Base-by-base conservation (phyloP, 192 early-diverging fungal genomes). In the Coemansia furcata region DNA sequence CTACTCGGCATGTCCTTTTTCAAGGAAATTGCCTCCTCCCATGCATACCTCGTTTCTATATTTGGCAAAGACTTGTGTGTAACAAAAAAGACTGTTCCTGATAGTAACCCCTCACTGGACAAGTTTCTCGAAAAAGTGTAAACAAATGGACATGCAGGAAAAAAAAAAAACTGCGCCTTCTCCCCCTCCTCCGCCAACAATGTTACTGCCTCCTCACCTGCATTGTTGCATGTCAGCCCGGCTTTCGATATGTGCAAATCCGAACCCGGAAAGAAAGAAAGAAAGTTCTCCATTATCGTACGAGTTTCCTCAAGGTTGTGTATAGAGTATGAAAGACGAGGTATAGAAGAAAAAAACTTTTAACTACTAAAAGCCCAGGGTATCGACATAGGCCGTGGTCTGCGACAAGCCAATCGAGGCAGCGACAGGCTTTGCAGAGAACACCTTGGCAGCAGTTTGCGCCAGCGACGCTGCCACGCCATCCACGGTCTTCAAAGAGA, bases 361-460 rank as follows among this genome's bases (percentile, higher is more conserved):
- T 19, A 14, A 40, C 38, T 33, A 36, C 40, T 71, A 83, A 46
- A 83, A 79, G 62, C 82, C 82, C 58, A 84, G 77, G 19, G 82
- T 84, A 40, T 84, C 82, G 63, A 79, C 77, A 63, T 84, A 84
- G 26, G 82, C 55, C 1, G 77, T 79, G 26, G 68, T 40, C 66
- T 80, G 77, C n/a, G 77, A 67, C 39, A 77, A 57, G 17, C 77
- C 77, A 35, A 84, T 54, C 0, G 81, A 71, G 1, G 68, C 72
- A 23, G 74, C 82, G 17, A 73, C 73, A 1, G 82, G 82, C 74
- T 80, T 79, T 7, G 68, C 59, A 58, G 49, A 43, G 42, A 82
- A 82, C 19, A 70, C 72, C 9, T 42, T 44, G 10, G 67, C 30
- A 10, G 79, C 79, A 21, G 65, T 54, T 6, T 37, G 12, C 4